phyloP scores from a whole-genome alignment of 1,139 yeast species.

The Meyerozyma guilliermondii region DNA sequence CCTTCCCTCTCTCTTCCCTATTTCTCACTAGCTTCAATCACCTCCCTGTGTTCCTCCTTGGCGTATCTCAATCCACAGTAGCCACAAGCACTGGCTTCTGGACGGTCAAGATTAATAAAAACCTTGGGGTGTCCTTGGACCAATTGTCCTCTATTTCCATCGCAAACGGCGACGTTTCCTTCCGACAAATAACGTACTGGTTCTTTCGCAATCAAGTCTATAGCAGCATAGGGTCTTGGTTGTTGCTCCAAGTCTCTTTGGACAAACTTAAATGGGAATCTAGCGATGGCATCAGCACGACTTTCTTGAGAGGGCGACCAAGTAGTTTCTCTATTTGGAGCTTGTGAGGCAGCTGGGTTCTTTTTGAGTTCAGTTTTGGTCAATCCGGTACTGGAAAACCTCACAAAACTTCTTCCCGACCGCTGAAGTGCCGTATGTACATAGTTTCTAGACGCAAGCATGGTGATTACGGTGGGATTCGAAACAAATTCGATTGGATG shows the following conservation, averaged over 20 bases:
- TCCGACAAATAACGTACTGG: conserved; percentile 61
- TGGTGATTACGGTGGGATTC: neutral
- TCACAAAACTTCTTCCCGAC: neutral
- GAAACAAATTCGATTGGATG: conserved; percentile 1
- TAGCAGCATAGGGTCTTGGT: conserved; percentile 82
- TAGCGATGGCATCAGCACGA: conserved; percentile 51
- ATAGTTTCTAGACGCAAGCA: neutral
- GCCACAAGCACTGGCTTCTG: conserved; percentile 67
- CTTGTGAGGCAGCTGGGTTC: conserved; percentile 46
- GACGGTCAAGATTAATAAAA: conserved; percentile 74
- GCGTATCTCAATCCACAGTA: conserved; percentile 75
- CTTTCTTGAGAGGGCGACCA: conserved; percentile 73
- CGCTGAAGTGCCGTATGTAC: neutral
- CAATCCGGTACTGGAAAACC: conserved; percentile 31
- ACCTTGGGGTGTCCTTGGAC: conserved; percentile 86
- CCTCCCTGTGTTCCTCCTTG: conserved; percentile 39
- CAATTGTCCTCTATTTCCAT: conserved; percentile 67
- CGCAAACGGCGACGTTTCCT: conserved; percentile 70
- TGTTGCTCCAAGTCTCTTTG: conserved; percentile 65
- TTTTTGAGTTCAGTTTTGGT: conserved; percentile 31
- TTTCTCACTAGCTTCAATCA: conserved; percentile 25
- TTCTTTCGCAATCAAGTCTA: conserved; percentile 71
- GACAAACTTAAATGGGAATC: conserved; percentile 60
- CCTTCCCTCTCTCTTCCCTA: neutral
- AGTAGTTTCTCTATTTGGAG: conserved; percentile 66